Evolutionary conservation across 176 grass and related monocot species (phyloP).

Genomic region (Cymbopogon citratus): DNA sequence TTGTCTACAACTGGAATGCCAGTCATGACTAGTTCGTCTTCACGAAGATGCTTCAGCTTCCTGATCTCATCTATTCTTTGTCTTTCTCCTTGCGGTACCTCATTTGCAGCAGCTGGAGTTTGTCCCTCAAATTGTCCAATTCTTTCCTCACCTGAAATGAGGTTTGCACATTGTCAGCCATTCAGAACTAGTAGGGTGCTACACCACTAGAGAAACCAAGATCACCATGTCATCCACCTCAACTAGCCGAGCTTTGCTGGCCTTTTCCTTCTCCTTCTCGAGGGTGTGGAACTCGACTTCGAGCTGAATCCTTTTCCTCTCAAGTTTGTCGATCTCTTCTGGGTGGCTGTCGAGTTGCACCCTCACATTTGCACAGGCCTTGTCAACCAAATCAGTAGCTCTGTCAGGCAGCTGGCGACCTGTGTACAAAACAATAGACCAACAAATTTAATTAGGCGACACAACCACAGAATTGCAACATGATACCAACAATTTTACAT

Average conservation of each 20-base stretch:
- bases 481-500: too few species aligned
- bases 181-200: background rate
- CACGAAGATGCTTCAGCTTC: conserved; percentile 54
- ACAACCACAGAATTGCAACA: background rate
- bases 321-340: conserved; percentile 78
- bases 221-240: background rate
- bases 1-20: too few species aligned
- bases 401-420: conserved; percentile 74
- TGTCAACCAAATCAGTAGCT: conserved; percentile 77
- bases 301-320: conserved; percentile 72
- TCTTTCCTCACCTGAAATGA: conserved; percentile 52
- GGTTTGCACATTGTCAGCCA: background rate
- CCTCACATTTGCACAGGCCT: conserved; percentile 81
- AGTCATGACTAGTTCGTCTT: too few species aligned
- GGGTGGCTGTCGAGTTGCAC: conserved; percentile 82
- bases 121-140: conserved; percentile 77
- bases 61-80: conserved; percentile 77
- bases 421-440: background rate
- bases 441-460: background rate
- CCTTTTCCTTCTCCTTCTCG: conserved; percentile 92
- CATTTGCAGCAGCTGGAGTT: conserved; percentile 69
- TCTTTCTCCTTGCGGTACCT: conserved; percentile 80
- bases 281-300: conserved; percentile 73
- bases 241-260: conserved; percentile 59
- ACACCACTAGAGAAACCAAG: background rate